Percentiles rank a stretch among this genome's conserved stretches.
phyloP scores from a whole-genome alignment of 1,139 yeast species.

The Yamadazyma atmosphaerica region DNA sequence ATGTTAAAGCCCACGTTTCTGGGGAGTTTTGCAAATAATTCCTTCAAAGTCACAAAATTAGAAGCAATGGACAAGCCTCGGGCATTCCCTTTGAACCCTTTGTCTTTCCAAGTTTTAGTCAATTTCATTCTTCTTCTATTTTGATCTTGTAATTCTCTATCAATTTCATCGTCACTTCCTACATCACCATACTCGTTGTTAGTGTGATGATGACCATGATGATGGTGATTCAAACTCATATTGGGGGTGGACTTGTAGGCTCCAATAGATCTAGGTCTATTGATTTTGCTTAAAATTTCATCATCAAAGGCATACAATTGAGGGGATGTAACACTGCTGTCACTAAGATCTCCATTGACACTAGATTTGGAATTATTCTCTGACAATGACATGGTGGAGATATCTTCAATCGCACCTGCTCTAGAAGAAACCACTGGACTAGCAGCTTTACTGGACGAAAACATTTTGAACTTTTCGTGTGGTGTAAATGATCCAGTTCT shows the following conservation, averaged over 20 bases:
- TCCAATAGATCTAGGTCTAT: slow-evolving; percentile 40
- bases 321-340: slow-evolving; percentile 8
- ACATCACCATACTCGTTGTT: slow-evolving; percentile 10
- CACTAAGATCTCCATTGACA: slow-evolving; percentile 10
- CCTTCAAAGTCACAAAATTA: slow-evolving; percentile 84
- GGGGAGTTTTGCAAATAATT: slow-evolving; percentile 80
- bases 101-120: slow-evolving; percentile 82
- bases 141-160: slow-evolving; percentile 37
- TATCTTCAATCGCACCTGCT: slow-evolving; percentile 12
- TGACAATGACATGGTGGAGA: slow-evolving; percentile 9
- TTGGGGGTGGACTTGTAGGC: slow-evolving; percentile 37
- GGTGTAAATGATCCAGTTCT: slow-evolving; percentile 12
- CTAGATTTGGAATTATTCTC: neutral
- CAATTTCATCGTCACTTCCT: slow-evolving; percentile 32
- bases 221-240: slow-evolving; percentile 11
- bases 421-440: slow-evolving; percentile 9
- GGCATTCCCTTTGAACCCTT: slow-evolving; percentile 88
- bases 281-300: slow-evolving; percentile 32
- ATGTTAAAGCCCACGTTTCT: slow-evolving; percentile 87
- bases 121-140: slow-evolving; percentile 72
- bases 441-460: slow-evolving; percentile 7
- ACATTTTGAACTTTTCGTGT: slow-evolving; percentile 5
- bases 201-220: slow-evolving; percentile 5
- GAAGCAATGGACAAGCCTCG: slow-evolving; percentile 92
- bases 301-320: slow-evolving; percentile 37